phyloP scores from a whole-genome alignment of 2,329 filamentous ascomycete species.

The Cercospora citrullina region DNA sequence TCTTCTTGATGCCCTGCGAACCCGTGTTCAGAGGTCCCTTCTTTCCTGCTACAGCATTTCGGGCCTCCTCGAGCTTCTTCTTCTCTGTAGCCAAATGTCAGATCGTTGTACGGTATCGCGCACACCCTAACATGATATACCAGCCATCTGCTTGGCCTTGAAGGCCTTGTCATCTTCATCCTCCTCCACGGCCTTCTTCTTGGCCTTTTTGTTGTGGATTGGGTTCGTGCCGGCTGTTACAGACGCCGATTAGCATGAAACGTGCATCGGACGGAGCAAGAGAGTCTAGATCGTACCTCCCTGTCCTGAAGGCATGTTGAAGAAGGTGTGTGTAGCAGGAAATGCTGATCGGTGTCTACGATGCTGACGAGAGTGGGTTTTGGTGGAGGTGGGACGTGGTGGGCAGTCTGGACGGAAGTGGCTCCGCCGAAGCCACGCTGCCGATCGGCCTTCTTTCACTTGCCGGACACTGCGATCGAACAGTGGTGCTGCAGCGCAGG shows the following conservation, averaged over 20 bases:
- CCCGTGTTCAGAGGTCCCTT: constrained; percentile 88
- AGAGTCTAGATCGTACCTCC: constrained; percentile 43
- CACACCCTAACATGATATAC: constrained; percentile 56
- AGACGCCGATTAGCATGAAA: constrained; percentile 12
- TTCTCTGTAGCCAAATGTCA: constrained; percentile 43
- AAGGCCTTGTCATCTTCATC: constrained; percentile 85
- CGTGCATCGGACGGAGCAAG: neutral
- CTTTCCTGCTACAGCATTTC: constrained; percentile 80
- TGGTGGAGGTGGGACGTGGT: neutral
- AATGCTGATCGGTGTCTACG: neutral
- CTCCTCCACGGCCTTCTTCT: constrained; percentile 76
- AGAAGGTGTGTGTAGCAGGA: neutral
- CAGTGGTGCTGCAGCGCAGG: neutral
- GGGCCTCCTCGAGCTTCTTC: constrained; percentile 79
- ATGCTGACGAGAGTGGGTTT: neutral
- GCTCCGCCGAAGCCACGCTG: neutral
- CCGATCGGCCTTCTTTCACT: neutral
- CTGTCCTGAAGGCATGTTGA: constrained; percentile 53
- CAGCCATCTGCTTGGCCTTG: constrained; percentile 79
- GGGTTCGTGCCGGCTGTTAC: constrained; percentile 54
- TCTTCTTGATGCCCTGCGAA: constrained; percentile 93
- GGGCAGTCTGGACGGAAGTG: neutral
- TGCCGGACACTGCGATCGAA: neutral
- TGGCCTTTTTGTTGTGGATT: constrained; percentile 74
- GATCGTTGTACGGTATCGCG: neutral